Evolutionary conservation across 352 stramenopile species (phyloP), one percentile per base, ranked within the genome.

Genomic region (Phytophthora fragariaefolia): DNA sequence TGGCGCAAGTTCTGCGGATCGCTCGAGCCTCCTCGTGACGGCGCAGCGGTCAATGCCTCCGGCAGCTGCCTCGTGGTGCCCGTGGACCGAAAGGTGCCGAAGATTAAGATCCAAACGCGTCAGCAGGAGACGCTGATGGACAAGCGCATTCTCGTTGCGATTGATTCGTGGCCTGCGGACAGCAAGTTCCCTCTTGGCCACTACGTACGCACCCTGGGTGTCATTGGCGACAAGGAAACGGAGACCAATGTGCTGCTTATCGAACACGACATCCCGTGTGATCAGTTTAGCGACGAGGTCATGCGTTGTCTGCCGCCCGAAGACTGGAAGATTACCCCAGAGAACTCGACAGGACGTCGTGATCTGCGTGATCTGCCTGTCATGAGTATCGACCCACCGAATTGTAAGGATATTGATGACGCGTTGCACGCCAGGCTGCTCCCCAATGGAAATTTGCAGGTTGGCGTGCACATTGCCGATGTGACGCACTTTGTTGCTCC

Each of bases 391-490:
- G 91, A 97, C 57, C 91, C 91, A 6, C 91, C 91, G 0, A 93
- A 93, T 62, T 95, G 86, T 65, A 95, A 95, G 63, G 98, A 99
- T 84, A 99, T 99, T 72, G 98, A 99, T 72, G 98, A 99, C 79
- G 98, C 98, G 4, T 79, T 99, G 30, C 97, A 99, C 71, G 97
- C 89, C 17, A 91, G 86, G 17, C 65, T 91, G 28, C 77, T 99
- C 24, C 82, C 90, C 6, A 99, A 99, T 74, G 97, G 96, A 22
- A 87, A 92, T 63, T 57, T 95, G 53, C 87, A 99, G 52, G 85
- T 99, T 6, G 97, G 97, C 12, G 97, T 99, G 15, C 97, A 99
- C 73, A 99, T 99, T 80, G 97, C 98, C 4, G 98, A 99, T 73
- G 98, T 99, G 8, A 99, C 96, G 52, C 95, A 99, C 76, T 99